phyloP scores from a whole-genome alignment of 164 flowering plant genomes.

The Tinospora cordifolia region DNA sequence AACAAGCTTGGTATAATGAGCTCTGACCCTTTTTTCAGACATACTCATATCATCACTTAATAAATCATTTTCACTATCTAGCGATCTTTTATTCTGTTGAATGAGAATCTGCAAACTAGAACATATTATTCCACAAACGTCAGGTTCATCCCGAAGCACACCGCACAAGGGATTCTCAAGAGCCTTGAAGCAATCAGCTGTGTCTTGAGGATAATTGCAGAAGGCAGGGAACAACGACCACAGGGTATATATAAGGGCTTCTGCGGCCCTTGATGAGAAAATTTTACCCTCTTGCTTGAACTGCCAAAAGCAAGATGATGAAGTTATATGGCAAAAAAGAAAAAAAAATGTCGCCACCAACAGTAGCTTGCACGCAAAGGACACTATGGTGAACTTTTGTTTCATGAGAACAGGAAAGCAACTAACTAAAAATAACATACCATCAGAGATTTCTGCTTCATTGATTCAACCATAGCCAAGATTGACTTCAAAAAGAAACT shows the following conservation, averaged over 20 bases:
- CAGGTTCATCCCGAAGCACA: slow-evolving; percentile 55
- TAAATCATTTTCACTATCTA: slow-evolving; percentile 36
- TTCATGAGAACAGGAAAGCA: neutral
- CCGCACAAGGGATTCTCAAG: slow-evolving; percentile 36
- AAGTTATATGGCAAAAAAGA: slow-evolving; percentile 3
- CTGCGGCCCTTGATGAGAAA: slow-evolving; percentile 56
- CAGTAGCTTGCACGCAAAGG: too few relatives aligned
- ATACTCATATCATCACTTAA: slow-evolving; percentile 28
- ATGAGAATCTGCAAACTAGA: slow-evolving; percentile 72
- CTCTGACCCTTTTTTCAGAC: slow-evolving; percentile 43
- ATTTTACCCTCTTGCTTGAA: slow-evolving; percentile 60
- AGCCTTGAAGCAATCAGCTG: slow-evolving; percentile 64
- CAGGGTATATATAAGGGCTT: slow-evolving; percentile 60
- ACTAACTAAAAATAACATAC: slow-evolving; percentile 25
- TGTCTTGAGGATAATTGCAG: slow-evolving; percentile 88
- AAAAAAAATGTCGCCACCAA: too few relatives aligned
- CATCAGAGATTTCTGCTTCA: slow-evolving; percentile 52
- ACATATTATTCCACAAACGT: slow-evolving; percentile 71
- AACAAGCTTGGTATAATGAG: slow-evolving; percentile 49
- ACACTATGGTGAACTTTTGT: too few relatives aligned
- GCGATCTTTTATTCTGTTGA: slow-evolving; percentile 61
- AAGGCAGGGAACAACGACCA: slow-evolving; percentile 95
- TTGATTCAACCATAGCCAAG: slow-evolving; percentile 35
- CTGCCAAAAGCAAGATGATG: slow-evolving; percentile 32
- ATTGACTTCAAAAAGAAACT: slow-evolving; percentile 55